Percentiles rank a stretch among this genome's conserved stretches.
phyloP scores from a whole-genome alignment of 169 alveolate genomes.

The Fabrea salina region DNA sequence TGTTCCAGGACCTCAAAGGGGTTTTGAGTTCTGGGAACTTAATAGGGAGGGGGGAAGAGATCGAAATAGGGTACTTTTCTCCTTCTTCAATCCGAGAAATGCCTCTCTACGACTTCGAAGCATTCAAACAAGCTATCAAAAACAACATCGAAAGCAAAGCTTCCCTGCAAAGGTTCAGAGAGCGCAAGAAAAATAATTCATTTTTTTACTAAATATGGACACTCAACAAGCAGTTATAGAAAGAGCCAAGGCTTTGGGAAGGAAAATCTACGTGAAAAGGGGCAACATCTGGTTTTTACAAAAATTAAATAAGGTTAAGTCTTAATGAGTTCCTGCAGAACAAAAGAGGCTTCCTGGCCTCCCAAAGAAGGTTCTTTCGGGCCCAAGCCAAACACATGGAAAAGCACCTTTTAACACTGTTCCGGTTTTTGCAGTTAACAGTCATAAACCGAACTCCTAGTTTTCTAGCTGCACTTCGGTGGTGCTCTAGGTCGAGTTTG shows the following conservation, averaged over 20 bases:
- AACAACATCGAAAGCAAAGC: too few relatives aligned
- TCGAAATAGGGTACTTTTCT: neutral
- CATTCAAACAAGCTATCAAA: too few relatives aligned
- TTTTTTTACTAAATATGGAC: too few relatives aligned
- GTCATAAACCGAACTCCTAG: neutral
- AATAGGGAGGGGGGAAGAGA: neutral
- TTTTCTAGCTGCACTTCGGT: neutral
- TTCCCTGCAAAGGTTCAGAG: too few relatives aligned
- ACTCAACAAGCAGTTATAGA: neutral
- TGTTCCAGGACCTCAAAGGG: neutral
- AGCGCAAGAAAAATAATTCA: too few relatives aligned
- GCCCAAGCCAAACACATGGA: neutral
- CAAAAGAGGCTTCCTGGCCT: neutral
- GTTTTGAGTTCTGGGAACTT: neutral
- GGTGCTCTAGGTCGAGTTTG: neutral
- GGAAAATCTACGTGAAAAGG: neutral
- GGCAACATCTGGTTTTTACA: neutral
- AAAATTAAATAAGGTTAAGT: too few relatives aligned
- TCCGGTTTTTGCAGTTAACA: neutral
- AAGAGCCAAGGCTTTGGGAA: neutral
- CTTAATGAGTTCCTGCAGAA: too few relatives aligned
- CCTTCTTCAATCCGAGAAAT: neutral
- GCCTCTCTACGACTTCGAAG: slow-evolving; percentile 11
- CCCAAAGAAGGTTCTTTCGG: neutral
- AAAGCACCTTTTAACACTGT: neutral